Evolutionary conservation across 2,329 filamentous ascomycete species (phyloP).

Genomic region (Curvularia sp.): DNA sequence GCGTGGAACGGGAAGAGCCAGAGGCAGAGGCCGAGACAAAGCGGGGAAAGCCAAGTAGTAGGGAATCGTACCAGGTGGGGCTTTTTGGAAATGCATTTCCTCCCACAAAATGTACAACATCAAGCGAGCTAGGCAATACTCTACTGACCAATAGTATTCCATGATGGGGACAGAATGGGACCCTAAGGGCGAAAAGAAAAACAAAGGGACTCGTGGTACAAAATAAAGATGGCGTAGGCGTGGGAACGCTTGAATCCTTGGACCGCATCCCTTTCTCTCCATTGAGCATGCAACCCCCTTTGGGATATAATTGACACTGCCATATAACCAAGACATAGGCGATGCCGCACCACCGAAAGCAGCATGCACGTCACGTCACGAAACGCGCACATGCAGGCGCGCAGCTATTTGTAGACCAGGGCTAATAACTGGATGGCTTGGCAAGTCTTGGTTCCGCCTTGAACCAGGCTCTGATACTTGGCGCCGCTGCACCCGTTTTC

Average conservation of each 20-base stretch:
- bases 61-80: constrained; percentile 6
- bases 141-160: neutral
- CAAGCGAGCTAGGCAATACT: neutral
- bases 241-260: neutral
- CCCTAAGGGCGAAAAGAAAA: neutral
- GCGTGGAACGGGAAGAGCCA: constrained; percentile 12
- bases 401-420: constrained; percentile 9
- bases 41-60: constrained; percentile 15
- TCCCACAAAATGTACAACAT: neutral
- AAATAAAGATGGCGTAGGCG: neutral
- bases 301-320: neutral
- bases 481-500: neutral
- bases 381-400: neutral
- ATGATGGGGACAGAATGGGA: neutral
- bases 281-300: neutral
- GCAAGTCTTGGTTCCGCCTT: constrained; percentile 12
- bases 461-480: constrained; percentile 4
- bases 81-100: neutral
- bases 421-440: constrained; percentile 7
- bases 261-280: neutral
- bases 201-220: neutral
- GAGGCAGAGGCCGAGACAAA: constrained; percentile 19
- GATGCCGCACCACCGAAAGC: neutral
- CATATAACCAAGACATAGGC: neutral
- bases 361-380: neutral